Evolutionary conservation across 306 rosid genomes (phyloP).

Genomic region (Chamaecrista fasciculata): DNA sequence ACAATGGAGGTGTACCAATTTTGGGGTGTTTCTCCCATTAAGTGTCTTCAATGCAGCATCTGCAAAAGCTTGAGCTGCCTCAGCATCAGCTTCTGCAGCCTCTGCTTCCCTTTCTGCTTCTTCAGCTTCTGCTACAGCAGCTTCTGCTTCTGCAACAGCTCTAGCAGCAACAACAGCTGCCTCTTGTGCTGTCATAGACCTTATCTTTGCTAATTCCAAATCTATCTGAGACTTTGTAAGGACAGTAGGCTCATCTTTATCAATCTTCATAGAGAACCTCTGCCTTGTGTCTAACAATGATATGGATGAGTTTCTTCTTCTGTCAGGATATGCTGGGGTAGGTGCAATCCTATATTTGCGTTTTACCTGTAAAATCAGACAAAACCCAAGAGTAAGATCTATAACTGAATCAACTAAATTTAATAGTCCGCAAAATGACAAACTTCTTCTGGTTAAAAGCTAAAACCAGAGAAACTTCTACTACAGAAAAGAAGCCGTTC

Average conservation of each 20-base stretch:
- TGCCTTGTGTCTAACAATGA: slow-evolving; percentile 57
- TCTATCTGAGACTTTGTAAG: slow-evolving; percentile 71
- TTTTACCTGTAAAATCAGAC: slow-evolving; percentile 61
- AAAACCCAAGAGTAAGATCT: slow-evolving; percentile 21
- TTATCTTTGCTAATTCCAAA: slow-evolving; percentile 67
- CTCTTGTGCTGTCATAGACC: slow-evolving; percentile 76
- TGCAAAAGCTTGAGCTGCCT: slow-evolving; percentile 76
- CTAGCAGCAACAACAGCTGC: slow-evolving; percentile 82
- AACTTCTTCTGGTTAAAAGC: neutral
- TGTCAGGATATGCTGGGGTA: slow-evolving; percentile 44
- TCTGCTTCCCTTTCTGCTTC: slow-evolving; percentile 89
- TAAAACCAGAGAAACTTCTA: neutral
- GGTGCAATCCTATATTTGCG: slow-evolving; percentile 81
- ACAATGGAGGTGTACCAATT: slow-evolving; percentile 51
- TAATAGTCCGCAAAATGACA: too few relatives aligned
- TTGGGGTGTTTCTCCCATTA: slow-evolving; percentile 58
- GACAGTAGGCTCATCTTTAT: slow-evolving; percentile 45
- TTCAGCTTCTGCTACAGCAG: slow-evolving; percentile 87
- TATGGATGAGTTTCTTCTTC: slow-evolving; percentile 50
- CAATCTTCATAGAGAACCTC: slow-evolving; percentile 46
- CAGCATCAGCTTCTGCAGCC: slow-evolving; percentile 95
- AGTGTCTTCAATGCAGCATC: slow-evolving; percentile 72
- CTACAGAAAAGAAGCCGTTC: too few relatives aligned
- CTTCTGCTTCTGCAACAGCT: slow-evolving; percentile 90
- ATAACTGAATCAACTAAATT: slow-evolving; percentile 15